Base-by-base conservation (phyloP, 1,284 basidiomycete species). In the Trametes pubescens region DNA sequence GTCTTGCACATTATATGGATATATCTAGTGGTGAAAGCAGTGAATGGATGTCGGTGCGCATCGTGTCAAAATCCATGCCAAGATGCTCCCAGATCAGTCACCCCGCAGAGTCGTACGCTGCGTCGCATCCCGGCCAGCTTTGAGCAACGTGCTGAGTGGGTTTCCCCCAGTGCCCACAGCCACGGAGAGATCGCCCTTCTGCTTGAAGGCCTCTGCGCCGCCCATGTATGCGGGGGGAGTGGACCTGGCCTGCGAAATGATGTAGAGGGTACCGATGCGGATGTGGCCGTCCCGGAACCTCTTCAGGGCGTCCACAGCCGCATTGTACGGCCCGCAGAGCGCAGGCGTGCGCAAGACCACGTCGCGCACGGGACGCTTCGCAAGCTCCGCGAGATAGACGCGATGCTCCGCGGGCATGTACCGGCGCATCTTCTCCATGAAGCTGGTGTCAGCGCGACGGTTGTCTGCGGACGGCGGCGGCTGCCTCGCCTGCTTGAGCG, bases 161-260 rank as follows among this genome's bases (percentile, higher is more conserved):
- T 90, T 97, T 5, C 96, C 96, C 22, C 96, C 96, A 0, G 96
- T 98, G 0, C 96, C 96, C 65, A 87, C 83, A 61, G 89, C 96
- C 65, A 87, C 83, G 61, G 89, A 75, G 52, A 78, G 82, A 61
- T 84, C 81, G 77, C 37, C 59, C 16, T 24, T 22, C 79, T 82
- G 84, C 48, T 81, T 81, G 65, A 81, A 81, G 64, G 85, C 77
- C n/a, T 85, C 84, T 14, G 61, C 34, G 2, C 51, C 49, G 5
- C 67, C 67, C 64, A 68, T 68, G 24, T 18, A 62, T 62, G 86
- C 77, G 66, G 82, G 80, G 73, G 89, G 81, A 65, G 76, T 79
- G 4, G 87, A 82, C 66, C 83, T 84, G 18, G 89, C 84, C 88
- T 90, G 89, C 3, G 84, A 88, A 40, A 96, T 88, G 69, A 96